Evolutionary conservation across 1,139 yeast species (phyloP), one percentile per base, ranked within the genome.

Genomic region (Pichia sp.): DNA sequence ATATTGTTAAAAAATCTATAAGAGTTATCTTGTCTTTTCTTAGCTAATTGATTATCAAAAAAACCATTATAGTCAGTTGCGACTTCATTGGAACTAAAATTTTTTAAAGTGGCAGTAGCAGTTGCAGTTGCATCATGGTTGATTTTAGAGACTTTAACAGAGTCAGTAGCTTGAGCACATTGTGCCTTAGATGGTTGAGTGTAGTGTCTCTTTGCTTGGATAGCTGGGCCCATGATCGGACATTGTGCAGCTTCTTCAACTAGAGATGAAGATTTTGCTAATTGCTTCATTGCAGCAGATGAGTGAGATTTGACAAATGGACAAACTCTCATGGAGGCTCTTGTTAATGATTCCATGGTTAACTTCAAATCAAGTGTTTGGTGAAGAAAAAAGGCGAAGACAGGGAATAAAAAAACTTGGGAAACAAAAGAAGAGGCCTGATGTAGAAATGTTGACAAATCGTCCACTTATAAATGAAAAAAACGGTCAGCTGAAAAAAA

Each of bases 1-100:
- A 92, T 89, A 73, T 92, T 92, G 77, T 94, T 92, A 76, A 92
- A 92, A 67, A 78, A 90, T 61, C 99, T 84, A 71, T 92, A 92
- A 29, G 97, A 88, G 67, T 86, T 88, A 72, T 94, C 98, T 45
- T 71, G 61, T 66, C 95, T 80, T 71, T 92, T 92, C 63, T 77
- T 78, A 52, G 73, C 67, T 56, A 92, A 71, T 44, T 59, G 58
- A 32, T 57, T 55, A 39, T 54, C 51, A 43, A 61, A 59, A 26
- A 57, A 54, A 25, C 62, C 63, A 35, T 63, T 57, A 48, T 56
- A 63, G 44, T 63, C 65, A 47, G 56, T 59, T 15, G 59, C 23
- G 7, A 44, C 26, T 45, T 62, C 66, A 15, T 59, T 53, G 8
- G 62, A 57, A 12, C 50, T 46, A 20, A 55, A 58, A 23, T 44